Base-by-base conservation (phyloP, 208 protist species). In the Leishmania guyanensis region DNA sequence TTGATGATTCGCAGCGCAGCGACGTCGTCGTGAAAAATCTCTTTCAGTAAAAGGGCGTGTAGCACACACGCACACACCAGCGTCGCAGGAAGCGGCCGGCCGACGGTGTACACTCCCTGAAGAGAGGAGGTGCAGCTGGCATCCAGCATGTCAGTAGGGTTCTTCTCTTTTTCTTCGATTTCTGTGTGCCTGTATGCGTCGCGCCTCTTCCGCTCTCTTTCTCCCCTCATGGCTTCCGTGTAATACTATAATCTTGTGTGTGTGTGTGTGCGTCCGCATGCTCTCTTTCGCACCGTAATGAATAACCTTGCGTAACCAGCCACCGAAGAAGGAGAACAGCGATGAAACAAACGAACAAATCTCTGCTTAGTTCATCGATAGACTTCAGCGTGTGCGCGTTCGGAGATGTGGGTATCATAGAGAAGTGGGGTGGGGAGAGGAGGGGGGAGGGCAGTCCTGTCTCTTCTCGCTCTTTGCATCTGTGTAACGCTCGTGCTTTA, bases 11-110 rank as follows among this genome's bases (percentile, higher is more conserved):
- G n/a, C 86, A 86, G 39, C 94, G 90, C 60, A 91, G 89, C 75
- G 91, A 94, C 51, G 91, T 94, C 17, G 76, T 97, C 17, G 76
- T 96, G 54, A 85, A 89, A 26, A 94, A 86, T 29, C 85, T 97
- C 14, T 97, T 97, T 85, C 94, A 97, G 77, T 95, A 87, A 88
- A 54, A 33, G 29, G 5, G 17, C 5, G 26, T 20, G 10, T 14
- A 17, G 5, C 48, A 12, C 46, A 10, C 26, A n/a, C 26, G 39
- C 69, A 33, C 69, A 33, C 33, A 22, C 66, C 22, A 36, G 33
- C 20, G 39, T 29, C 8, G 22, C 20, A 2, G 6, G 39, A 48
- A 51, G 46, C 22, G 46, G 69, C 22, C 1, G 5, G 16, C 22
- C 26, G 22, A 20, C 36, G 6, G 39, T 72, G 43, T 20, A n/a